Evolutionary conservation across 2,329 filamentous ascomycete genomes (phyloP), one percentile per base, ranked within the genome.

Genomic region (Ilyonectria destructans): DNA sequence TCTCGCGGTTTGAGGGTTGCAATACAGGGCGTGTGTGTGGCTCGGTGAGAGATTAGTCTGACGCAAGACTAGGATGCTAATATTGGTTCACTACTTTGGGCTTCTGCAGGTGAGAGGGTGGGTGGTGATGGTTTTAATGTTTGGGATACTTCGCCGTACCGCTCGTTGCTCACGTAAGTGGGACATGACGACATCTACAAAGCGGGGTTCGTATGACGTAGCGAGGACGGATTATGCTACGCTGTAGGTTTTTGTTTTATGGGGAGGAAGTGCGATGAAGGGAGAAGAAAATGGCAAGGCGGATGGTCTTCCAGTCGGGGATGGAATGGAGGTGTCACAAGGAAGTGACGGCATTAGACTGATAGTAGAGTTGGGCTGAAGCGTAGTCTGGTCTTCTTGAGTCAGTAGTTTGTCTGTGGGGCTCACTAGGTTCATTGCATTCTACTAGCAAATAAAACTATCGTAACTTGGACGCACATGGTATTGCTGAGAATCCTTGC

Each of bases 181-280:
- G 12, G 26, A 52, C 51, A 68, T 69, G 68, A 69, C 68, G 68
- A 69, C 68, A 69, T 68, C 35, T 21, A 26, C 52, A 67, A 55
- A 62, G 68, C 68, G 68, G 68, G 68, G 68, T 35, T 35, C 31
- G 58, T 29, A 58, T 67, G 64, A 67, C 58, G 64, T 57, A 67
- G 51, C 58, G 23, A 43, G 12, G 1, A 17, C 35, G 60, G 15
- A 66, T 49, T 52, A 57, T 62, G 64, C 13, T 29, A 19, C 49
- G 35, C 33, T 58, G 49, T 21, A 31, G 37, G 31, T 23, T 48
- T 33, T 49, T 56, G 52, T 57, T 49, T 57, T 15, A 33, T 33
- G 35, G 37, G 15, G 46, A 40, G 17, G 2, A 17, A 33, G 15
- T 21, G 35, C 23, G 26, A 54, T 54, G 60, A 21, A 35, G 13